phyloP scores from a whole-genome alignment of 495 filamentous ascomycete species.

The Apiosordaria backusii region DNA sequence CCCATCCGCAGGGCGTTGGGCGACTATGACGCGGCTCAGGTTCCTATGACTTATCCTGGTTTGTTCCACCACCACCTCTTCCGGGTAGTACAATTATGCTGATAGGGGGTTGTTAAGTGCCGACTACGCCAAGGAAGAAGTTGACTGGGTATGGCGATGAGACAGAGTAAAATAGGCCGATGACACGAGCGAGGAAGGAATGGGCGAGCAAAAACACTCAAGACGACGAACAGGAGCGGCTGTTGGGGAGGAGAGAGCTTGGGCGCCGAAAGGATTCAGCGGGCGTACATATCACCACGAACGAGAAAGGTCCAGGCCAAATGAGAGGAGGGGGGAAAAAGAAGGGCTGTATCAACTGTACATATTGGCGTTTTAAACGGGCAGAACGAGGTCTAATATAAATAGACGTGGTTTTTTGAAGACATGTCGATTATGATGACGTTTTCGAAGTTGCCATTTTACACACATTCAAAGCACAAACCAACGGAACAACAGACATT shows the following conservation, averaged over 20 bases:
- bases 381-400: neutral
- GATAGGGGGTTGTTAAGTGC: constrained; percentile 51
- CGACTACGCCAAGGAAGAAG: constrained; percentile 65
- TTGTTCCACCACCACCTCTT: constrained; percentile 39
- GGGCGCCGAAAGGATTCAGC: neutral
- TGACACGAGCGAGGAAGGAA: neutral
- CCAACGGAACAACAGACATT: too few relatives aligned
- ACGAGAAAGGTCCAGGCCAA: neutral
- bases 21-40: constrained; percentile 61
- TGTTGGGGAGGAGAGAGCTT: neutral
- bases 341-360: constrained; percentile 25
- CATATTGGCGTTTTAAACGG: constrained; percentile 22
- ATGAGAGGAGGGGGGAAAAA: neutral
- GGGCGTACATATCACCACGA: neutral
- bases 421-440: neutral
- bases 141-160: constrained; percentile 75
- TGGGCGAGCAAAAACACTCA: neutral
- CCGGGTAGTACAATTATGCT: constrained; percentile 20
- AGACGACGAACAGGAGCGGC: constrained; percentile 3
- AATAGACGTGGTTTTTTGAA: neutral
- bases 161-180: constrained; percentile 17
- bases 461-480: too few relatives aligned
- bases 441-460: too few relatives aligned
- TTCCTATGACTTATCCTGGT: constrained; percentile 93
- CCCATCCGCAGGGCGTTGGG: constrained; percentile 66